These are phyloP conservation scores for Yamadazyma siamensis DNA, from an alignment of 1,139 yeast genomes.

Conservation along the genomic window DNA sequence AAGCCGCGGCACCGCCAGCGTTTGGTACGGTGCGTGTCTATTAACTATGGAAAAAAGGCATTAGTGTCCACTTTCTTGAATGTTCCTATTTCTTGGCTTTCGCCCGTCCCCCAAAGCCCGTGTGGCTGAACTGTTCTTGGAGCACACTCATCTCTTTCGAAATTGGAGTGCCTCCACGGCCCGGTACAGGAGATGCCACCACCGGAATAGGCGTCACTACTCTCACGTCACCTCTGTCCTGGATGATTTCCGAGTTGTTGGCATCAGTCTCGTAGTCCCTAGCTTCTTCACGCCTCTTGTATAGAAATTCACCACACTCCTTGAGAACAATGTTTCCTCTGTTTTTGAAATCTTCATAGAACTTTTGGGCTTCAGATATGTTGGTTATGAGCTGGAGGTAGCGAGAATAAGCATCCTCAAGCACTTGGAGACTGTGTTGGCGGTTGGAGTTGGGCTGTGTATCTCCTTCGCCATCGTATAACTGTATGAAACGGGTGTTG, in stretches of 20 bases:
- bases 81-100: background rate
- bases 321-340: slow-evolving; percentile 46
- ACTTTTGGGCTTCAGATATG: slow-evolving; percentile 64
- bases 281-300: slow-evolving; percentile 52
- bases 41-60: no score
- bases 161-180: slow-evolving; percentile 9
- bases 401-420: slow-evolving; percentile 53
- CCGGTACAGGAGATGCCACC: slow-evolving; percentile 12
- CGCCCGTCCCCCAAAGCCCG: slow-evolving; percentile 3
- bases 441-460: slow-evolving; percentile 27
- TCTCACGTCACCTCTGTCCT: slow-evolving; percentile 3
- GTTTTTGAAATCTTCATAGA: slow-evolving; percentile 60
- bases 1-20: no score
- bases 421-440: slow-evolving; percentile 46
- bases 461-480: slow-evolving; percentile 13
- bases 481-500: slow-evolving; percentile 32
- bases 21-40: no score
- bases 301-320: slow-evolving; percentile 56
- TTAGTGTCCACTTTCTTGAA: background rate
- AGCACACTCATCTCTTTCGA: slow-evolving; percentile 10
- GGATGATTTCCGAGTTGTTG: background rate
- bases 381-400: slow-evolving; percentile 58
- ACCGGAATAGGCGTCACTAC: slow-evolving; percentile 15
- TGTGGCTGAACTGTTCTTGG: slow-evolving; percentile 12
- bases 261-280: slow-evolving; percentile 37